Conservation (phyloP, 805 yeast species). For the Lipomyces sp. region DNA sequence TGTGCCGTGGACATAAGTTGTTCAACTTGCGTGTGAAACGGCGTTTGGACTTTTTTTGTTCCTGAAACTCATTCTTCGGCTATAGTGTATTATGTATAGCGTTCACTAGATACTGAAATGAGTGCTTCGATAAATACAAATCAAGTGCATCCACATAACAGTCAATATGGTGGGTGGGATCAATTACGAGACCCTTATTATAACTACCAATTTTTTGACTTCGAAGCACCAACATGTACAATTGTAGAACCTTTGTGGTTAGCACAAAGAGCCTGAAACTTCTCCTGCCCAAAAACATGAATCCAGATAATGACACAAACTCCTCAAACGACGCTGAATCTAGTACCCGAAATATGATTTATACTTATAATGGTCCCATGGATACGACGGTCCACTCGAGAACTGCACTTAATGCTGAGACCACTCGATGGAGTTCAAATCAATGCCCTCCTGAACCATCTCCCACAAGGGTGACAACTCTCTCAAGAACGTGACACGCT, state of each 20-base stretch:
- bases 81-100: not conserved
- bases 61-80: no score
- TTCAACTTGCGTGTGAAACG: no score
- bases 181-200: not conserved
- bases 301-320: not conserved
- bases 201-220: not conserved
- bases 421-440: conserved; percentile 93
- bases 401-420: conserved; percentile 80
- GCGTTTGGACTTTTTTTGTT: no score
- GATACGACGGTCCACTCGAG: not conserved
- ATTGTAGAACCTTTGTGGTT: not conserved
- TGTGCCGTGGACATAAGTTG: no score
- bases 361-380: not conserved
- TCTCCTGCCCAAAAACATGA: not conserved
- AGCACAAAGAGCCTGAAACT: not conserved
- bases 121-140: not conserved
- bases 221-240: not conserved
- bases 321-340: not conserved
- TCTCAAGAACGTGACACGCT: conserved; percentile 88
- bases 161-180: not conserved
- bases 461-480: conserved; percentile 97
- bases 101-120: not conserved
- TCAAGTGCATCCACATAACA: not conserved
- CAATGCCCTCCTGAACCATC: conserved; percentile 99
- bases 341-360: not conserved